Percentiles rank a stretch among this genome's conserved stretches.
phyloP scores from a whole-genome alignment of 2,329 filamentous ascomycete genomes.

The Ceratocystis eucalypticola region DNA sequence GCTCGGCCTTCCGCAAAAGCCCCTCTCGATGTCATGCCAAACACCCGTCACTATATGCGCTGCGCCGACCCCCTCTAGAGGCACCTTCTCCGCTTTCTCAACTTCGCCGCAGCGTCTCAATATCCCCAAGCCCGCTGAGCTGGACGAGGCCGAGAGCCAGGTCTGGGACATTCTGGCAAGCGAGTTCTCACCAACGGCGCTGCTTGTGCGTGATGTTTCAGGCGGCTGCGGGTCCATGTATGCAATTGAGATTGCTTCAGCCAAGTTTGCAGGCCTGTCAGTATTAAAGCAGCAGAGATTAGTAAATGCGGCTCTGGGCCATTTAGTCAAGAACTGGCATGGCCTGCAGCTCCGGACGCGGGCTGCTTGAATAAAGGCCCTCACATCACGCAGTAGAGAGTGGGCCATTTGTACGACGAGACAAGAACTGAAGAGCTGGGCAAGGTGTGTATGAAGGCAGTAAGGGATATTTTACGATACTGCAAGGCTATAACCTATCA shows the following conservation, averaged over 20 bases:
- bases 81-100: conserved; percentile 22
- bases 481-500: background rate
- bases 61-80: conserved; percentile 8
- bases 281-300: conserved; percentile 73
- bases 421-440: too few relatives aligned
- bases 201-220: conserved; percentile 63
- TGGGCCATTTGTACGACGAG: too few relatives aligned
- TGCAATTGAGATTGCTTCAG: conserved; percentile 61
- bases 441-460: too few relatives aligned
- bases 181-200: conserved; percentile 37
- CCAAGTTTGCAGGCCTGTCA: conserved; percentile 53
- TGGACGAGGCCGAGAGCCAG: conserved; percentile 42
- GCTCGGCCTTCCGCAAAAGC: background rate
- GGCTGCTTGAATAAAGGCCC: conserved; percentile 27
- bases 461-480: background rate
- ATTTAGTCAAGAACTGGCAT: conserved; percentile 70
- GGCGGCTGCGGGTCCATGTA: conserved; percentile 84
- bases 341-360: conserved; percentile 68
- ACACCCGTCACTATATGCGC: conserved; percentile 12
- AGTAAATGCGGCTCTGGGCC: conserved; percentile 60
- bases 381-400: background rate
- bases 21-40: background rate
- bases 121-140: conserved; percentile 36
- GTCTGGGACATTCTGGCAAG: conserved; percentile 42
- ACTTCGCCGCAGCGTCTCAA: conserved; percentile 23